phyloP scores from a whole-genome alignment of 768 basidiomycete genomes.

The Cantharellus anzutake region DNA sequence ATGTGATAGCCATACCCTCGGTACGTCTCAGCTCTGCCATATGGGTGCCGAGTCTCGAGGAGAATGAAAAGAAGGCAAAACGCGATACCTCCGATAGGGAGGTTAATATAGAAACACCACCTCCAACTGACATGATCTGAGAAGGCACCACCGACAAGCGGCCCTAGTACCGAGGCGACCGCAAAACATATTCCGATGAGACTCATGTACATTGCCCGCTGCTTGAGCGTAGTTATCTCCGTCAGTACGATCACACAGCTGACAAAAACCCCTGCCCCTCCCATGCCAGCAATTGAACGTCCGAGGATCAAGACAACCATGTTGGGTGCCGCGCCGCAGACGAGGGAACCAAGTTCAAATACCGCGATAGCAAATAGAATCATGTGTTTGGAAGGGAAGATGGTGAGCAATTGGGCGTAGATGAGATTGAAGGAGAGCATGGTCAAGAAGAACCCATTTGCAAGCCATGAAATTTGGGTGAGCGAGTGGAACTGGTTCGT shows the following conservation, averaged over 20 bases:
- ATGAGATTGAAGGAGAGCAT: neutral
- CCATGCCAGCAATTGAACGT: neutral
- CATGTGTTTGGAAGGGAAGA: neutral
- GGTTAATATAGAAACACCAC: conserved; percentile 24
- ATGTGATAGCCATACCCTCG: neutral
- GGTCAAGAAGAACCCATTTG: neutral
- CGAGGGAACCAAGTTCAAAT: neutral
- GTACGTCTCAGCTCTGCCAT: neutral
- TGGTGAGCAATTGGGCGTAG: neutral
- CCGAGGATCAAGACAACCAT: neutral
- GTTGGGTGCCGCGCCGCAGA: neutral
- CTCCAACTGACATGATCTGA: conserved; percentile 63
- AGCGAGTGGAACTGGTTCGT: neutral
- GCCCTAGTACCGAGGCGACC: conserved; percentile 42
- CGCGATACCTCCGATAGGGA: neutral
- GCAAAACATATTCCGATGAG: neutral
- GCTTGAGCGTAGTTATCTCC: neutral
- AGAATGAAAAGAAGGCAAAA: neutral
- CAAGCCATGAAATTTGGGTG: neutral
- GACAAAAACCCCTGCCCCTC: neutral
- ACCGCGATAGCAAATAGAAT: neutral
- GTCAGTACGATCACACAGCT: neutral
- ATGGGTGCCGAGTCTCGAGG: neutral
- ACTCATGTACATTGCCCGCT: neutral
- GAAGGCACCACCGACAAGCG: conserved; percentile 67